A percentile compares a stretch with the other conserved stretches of the same genome.
Evolutionary conservation across 1,284 basidiomycete species (phyloP).

Genomic region (Mycosarcoma maydis): DNA sequence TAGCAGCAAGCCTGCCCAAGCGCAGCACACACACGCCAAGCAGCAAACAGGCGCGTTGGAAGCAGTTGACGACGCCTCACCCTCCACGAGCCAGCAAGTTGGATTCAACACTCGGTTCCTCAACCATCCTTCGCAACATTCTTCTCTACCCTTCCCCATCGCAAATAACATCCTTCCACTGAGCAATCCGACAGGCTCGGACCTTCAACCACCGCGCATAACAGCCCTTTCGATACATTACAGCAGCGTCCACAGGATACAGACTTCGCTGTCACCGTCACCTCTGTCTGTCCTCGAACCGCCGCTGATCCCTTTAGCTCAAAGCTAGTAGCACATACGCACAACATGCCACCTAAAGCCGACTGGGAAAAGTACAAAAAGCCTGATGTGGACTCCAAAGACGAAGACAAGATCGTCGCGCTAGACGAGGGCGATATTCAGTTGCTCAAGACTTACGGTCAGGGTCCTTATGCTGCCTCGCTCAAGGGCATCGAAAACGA

Average conservation of each 20-base stretch:
- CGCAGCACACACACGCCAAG: neutral
- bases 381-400: constrained; percentile 59
- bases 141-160: neutral
- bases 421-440: constrained; percentile 99
- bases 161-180: neutral
- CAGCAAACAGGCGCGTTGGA: constrained; percentile 6
- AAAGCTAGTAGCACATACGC: constrained; percentile 3
- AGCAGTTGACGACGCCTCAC: constrained; percentile 38
- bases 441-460: constrained; percentile 98
- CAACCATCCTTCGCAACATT: neutral
- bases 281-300: neutral
- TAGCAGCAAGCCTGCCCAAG: neutral
- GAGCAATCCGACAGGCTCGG: no score
- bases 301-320: neutral
- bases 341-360: constrained; percentile 63
- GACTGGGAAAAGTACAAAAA: constrained; percentile 67
- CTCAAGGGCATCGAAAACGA: constrained; percentile 91
- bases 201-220: no score
- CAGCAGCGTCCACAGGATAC: neutral
- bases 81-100: constrained; percentile 15
- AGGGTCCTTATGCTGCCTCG: constrained; percentile 92
- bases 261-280: neutral
- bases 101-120: constrained; percentile 1
- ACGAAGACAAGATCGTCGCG: constrained; percentile 71
- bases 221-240: no score